phyloP scores from a whole-genome alignment of 2,329 filamentous ascomycete genomes.

The Monilinia fructicola region DNA sequence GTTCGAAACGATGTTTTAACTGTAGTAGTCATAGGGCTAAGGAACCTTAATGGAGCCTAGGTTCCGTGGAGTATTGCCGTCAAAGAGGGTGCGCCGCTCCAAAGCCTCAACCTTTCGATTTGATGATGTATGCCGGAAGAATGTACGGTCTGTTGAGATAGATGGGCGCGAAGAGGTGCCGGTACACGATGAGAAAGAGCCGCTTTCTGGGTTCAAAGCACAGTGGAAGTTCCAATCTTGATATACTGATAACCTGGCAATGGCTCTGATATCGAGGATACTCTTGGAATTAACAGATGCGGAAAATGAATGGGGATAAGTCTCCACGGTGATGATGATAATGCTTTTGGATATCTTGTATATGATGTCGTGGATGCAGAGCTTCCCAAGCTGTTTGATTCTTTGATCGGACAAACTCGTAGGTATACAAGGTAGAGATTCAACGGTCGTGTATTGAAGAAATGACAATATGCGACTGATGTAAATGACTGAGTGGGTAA shows the following conservation, averaged over 20 bases:
- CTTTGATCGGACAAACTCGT: conserved; percentile 11
- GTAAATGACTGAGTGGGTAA: conserved; percentile 16
- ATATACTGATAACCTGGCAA: background rate
- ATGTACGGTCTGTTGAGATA: background rate
- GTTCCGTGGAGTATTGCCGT: background rate
- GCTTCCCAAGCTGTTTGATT: background rate
- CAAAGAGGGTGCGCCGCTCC: background rate
- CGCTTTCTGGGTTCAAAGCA: background rate
- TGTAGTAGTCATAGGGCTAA: background rate
- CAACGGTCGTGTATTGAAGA: conserved; percentile 19
- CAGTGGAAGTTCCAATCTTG: background rate
- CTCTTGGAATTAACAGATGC: conserved; percentile 13
- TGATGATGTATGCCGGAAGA: background rate
- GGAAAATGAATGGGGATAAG: background rate
- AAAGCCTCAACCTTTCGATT: background rate
- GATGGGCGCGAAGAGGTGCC: background rate
- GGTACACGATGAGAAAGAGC: background rate
- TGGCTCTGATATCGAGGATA: conserved; percentile 7
- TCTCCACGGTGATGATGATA: conserved; percentile 1
- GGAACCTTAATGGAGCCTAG: background rate
- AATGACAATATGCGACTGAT: conserved; percentile 20
- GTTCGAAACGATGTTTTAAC: background rate
- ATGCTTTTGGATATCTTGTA: background rate
- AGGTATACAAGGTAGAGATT: conserved; percentile 14
- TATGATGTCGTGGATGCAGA: background rate